Base-by-base conservation (phyloP, 768 basidiomycete species). In the Hortiboletus flavorubellus region DNA sequence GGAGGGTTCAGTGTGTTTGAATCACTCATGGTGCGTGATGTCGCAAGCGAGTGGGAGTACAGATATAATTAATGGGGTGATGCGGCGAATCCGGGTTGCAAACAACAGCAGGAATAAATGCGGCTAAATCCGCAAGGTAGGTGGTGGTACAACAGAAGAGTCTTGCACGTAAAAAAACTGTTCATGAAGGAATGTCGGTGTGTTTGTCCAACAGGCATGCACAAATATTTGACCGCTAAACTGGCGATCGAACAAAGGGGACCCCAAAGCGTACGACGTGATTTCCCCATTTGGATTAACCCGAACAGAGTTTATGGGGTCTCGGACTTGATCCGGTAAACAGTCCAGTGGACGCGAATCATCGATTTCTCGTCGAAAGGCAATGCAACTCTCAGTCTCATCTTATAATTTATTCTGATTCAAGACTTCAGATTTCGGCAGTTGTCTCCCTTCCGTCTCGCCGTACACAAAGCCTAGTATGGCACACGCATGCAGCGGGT, bases 251-350 rank as follows among this genome's bases (percentile, higher is more conserved):
- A 45, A 59, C 48, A 53, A 65, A 5, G 34, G 33, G 39, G 66
- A 66, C 65, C 63, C 63, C 55, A 15, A 21, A 49, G 49, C 37
- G 2, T 4, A 5, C 38, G 11, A 31, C n/a, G 39, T 35, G 30
- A 10, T 34, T 31, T n/a, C 46, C 37, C 1, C 31, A 59, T 47
- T 44, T 39, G 47, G 61, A 47, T 23, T 8, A 38, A 1, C 9
- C 15, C 16, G 39, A 63, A 63, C 63, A 56, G 56, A 62, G 51
- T 64, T 62, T 53, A 46, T n/a, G 63, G 60, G 60, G 61, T 58
- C 59, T 31, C 21, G n/a, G 15, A 30, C 7, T 14, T 35, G 5
- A 18, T 47, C 14, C 9, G 15, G 39, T 30, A 14, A 30, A 46
- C 44, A 16, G n/a, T 30, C 43, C 26, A 26, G 26, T 29, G 43